Evolutionary conservation across 2,329 filamentous ascomycete species (phyloP).

Genomic region (Calcarisporium arbuscula): DNA sequence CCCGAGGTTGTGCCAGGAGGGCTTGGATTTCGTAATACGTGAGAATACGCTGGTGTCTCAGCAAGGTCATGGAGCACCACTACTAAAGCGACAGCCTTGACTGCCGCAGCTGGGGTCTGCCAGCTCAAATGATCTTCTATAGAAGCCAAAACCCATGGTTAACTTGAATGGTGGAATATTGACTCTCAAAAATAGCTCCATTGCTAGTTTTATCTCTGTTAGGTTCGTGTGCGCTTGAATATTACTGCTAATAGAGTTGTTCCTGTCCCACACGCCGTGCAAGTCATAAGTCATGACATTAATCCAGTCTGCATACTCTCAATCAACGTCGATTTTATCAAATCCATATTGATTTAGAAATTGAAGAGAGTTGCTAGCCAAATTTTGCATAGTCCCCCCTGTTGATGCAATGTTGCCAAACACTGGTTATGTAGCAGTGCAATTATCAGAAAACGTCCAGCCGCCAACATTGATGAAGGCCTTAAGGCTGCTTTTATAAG

Average conservation of each 20-base stretch:
- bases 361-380: slow-evolving; percentile 26
- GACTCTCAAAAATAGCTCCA: slow-evolving; percentile 40
- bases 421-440: slow-evolving; percentile 9
- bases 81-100: slow-evolving; percentile 12
- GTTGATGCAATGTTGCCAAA: slow-evolving; percentile 29
- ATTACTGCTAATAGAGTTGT: slow-evolving; percentile 23
- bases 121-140: slow-evolving; percentile 24
- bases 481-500: too few species aligned
- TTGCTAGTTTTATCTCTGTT: slow-evolving; percentile 34
- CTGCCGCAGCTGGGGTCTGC: slow-evolving; percentile 10
- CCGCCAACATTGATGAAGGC: slow-evolving; percentile 28
- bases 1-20: too few species aligned
- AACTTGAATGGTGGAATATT: slow-evolving; percentile 34
- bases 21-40: too few species aligned
- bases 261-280: slow-evolving; percentile 34
- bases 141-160: slow-evolving; percentile 35
- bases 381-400: slow-evolving; percentile 23
- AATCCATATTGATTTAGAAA: slow-evolving; percentile 38
- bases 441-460: slow-evolving; percentile 26
- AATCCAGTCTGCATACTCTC: slow-evolving; percentile 33
- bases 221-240: slow-evolving; percentile 38
- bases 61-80: too few species aligned
- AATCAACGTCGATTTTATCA: too few species aligned
- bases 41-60: too few species aligned
- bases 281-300: slow-evolving; percentile 39